Conservation (phyloP, 306 rosid genomes). For the Erythrophleum fordii region DNA sequence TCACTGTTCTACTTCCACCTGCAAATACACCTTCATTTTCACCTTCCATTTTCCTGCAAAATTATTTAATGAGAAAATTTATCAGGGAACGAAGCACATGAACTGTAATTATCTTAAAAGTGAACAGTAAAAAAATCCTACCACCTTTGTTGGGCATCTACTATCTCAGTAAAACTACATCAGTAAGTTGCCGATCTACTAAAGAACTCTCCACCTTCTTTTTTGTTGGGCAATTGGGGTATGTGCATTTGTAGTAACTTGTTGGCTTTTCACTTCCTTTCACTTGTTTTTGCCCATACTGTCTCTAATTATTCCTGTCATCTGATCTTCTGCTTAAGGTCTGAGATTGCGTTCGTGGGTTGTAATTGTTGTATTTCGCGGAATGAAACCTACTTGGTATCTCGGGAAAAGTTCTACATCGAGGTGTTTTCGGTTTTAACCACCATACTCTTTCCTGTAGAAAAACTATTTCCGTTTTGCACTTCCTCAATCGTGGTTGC, state of each 20-base stretch:
- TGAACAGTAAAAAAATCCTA: constrained; percentile 21
- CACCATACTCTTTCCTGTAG: constrained; percentile 41
- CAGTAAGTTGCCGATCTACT: constrained; percentile 86
- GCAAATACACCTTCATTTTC: neutral
- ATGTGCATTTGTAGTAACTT: neutral
- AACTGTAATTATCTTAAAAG: no score
- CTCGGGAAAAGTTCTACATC: neutral
- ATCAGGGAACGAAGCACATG: constrained; percentile 1
- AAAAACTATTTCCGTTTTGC: constrained; percentile 51
- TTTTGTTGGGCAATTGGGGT: neutral
- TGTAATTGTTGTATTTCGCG: constrained; percentile 38
- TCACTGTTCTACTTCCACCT: no score
- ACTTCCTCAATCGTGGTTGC: constrained; percentile 53
- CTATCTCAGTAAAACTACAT: constrained; percentile 86
- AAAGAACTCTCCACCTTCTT: neutral
- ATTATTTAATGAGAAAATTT: neutral
- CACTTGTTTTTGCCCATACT: neutral
- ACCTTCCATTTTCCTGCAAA: neutral
- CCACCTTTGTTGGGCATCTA: constrained; percentile 92
- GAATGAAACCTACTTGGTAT: constrained; percentile 49
- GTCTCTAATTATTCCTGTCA: neutral
- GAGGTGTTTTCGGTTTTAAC: constrained; percentile 54
- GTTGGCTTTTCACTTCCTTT: neutral
- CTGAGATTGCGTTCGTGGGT: constrained; percentile 50
- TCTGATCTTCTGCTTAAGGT: constrained; percentile 45